Conservation (phyloP, 768 basidiomycete species). For the Serendipita sp. region DNA sequence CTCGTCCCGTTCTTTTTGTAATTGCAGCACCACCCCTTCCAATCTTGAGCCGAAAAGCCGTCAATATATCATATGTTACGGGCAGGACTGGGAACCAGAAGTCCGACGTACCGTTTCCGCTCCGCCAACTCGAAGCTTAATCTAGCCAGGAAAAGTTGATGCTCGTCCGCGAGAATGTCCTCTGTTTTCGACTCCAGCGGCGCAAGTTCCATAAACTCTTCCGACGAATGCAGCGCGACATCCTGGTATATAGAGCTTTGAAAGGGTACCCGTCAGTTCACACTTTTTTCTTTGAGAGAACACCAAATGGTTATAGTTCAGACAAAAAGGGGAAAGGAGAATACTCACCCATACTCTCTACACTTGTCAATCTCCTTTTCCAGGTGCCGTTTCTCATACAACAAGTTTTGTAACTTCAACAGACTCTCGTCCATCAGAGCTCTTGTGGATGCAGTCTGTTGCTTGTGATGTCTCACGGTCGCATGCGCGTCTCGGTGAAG, state of each 20-base stretch:
- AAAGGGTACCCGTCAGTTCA: not conserved
- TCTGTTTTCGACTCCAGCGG: constrained; percentile 48
- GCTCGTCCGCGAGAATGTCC: constrained; percentile 48
- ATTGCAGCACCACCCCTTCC: constrained; percentile 52
- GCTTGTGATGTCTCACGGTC: constrained; percentile 54
- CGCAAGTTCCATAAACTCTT: constrained; percentile 54
- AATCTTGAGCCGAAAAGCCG: constrained; percentile 30
- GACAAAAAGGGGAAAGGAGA: not conserved
- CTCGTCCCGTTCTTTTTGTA: constrained; percentile 55
- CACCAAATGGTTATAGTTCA: not conserved
- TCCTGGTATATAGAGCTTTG: constrained; percentile 77
- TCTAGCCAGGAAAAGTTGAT: constrained; percentile 77
- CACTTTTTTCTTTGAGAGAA: not conserved
- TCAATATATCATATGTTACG: too few relatives aligned
- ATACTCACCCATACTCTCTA: constrained; percentile 71
- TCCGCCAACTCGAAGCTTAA: constrained; percentile 77
- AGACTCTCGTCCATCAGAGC: constrained; percentile 85
- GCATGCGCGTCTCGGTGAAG: constrained; percentile 61
- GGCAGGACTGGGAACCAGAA: not conserved
- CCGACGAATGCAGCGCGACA: constrained; percentile 51
- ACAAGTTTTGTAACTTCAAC: constrained; percentile 69
- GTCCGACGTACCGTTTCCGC: constrained; percentile 52
- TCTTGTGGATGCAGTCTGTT: constrained; percentile 54
- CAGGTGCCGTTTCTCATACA: constrained; percentile 79
- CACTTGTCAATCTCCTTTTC: constrained; percentile 88